Conservation (phyloP, 2,329 filamentous ascomycete species). For the Botryotinia convoluta region DNA sequence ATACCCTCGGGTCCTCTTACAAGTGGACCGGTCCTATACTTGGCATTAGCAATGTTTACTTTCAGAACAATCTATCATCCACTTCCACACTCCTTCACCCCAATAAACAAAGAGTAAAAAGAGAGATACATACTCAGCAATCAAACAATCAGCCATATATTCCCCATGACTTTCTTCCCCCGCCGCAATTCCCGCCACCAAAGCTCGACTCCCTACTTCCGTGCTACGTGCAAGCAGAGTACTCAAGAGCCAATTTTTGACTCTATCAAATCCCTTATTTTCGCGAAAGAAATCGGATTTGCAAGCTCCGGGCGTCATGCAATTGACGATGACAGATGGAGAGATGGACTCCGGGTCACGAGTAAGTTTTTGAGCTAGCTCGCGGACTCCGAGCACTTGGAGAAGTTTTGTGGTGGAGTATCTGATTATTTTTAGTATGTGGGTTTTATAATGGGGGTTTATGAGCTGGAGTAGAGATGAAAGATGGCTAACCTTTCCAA, state of each 20-base stretch:
- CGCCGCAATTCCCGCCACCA: neutral
- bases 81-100: neutral
- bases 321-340: slow-evolving; percentile 17
- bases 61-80: neutral
- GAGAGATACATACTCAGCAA: neutral
- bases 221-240: neutral
- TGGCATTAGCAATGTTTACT: slow-evolving; percentile 36
- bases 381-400: neutral
- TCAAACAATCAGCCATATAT: slow-evolving; percentile 8
- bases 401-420: slow-evolving; percentile 20
- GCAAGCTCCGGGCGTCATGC: slow-evolving; percentile 15
- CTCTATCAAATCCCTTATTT: neutral
- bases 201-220: slow-evolving; percentile 1
- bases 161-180: slow-evolving; percentile 9
- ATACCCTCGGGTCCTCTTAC: slow-evolving; percentile 30
- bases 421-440: slow-evolving; percentile 6
- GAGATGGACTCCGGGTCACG: neutral
- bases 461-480: neutral
- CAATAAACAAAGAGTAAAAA: rapidly evolving
- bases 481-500: slow-evolving; percentile 8
- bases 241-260: neutral
- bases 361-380: slow-evolving; percentile 1
- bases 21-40: slow-evolving; percentile 12
- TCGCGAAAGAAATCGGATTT: slow-evolving; percentile 12
- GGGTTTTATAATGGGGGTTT: neutral